These are phyloP conservation scores for Corymbia maculata DNA, from an alignment of 345 rosid species.

Conservation along the genomic window DNA sequence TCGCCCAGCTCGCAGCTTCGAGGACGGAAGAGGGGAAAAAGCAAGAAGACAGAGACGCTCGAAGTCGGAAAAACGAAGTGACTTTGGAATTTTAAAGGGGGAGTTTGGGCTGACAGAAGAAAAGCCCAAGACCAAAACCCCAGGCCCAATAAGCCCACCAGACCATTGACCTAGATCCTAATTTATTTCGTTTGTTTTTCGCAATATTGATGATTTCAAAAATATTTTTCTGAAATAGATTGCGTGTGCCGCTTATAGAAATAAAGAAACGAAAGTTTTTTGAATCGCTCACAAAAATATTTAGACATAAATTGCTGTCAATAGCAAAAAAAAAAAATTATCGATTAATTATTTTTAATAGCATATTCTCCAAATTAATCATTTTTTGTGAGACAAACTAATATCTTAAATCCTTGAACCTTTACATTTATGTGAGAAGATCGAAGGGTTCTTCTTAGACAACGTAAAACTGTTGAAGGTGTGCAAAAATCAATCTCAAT, in stretches of 20 bases:
- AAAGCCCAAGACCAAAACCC: background rate
- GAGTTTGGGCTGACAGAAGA: background rate
- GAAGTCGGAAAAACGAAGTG: background rate
- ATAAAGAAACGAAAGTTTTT: background rate
- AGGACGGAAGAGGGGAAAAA: background rate
- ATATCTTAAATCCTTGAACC: background rate
- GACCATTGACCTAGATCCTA: background rate
- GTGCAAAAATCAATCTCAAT: no score
- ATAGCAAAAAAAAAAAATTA: no score
- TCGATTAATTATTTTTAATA: no score
- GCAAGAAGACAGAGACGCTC: background rate
- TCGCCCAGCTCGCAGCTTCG: background rate
- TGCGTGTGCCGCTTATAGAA: no score
- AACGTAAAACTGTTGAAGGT: background rate
- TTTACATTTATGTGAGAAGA: no score
- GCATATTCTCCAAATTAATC: no score
- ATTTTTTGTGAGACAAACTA: background rate
- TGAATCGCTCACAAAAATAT: no score
- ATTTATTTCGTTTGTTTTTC: background rate
- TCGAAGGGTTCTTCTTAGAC: background rate
- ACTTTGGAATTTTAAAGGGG: background rate
- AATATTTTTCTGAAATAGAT: no score
- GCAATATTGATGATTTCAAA: no score
- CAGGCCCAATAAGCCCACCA: background rate
- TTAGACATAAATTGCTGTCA: rapidly evolving